Conservation (phyloP, 2,329 filamentous ascomycete genomes). For the Alternaria dauci region DNA sequence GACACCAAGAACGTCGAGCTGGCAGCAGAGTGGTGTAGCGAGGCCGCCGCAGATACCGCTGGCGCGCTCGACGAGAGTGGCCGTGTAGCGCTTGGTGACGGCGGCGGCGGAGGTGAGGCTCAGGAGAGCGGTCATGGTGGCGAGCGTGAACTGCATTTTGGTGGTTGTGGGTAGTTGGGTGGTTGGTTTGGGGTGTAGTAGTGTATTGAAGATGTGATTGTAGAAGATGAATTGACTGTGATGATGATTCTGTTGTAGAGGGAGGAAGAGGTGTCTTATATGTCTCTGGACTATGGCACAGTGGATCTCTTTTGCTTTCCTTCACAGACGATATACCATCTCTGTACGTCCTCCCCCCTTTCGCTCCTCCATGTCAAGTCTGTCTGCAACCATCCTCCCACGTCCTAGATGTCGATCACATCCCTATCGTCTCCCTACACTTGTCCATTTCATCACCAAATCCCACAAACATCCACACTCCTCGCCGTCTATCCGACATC, state of each 20-base stretch:
- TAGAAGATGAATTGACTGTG: slow-evolving; percentile 4
- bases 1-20: slow-evolving; percentile 26
- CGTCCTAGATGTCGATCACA: too few species aligned
- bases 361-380: too few species aligned
- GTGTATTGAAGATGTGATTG: not conserved
- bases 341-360: too few species aligned
- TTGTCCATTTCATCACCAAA: not conserved
- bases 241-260: not conserved
- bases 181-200: not conserved
- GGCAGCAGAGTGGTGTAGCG: slow-evolving; percentile 28
- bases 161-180: not conserved
- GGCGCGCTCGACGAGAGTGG: slow-evolving; percentile 6
- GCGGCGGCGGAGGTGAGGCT: slow-evolving; percentile 22
- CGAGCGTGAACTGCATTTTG: slow-evolving; percentile 25
- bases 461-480: not conserved
- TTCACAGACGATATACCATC: too few species aligned
- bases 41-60: slow-evolving; percentile 25
- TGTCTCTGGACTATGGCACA: too few species aligned
- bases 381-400: too few species aligned
- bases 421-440: too few species aligned
- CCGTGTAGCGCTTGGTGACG: slow-evolving; percentile 3
- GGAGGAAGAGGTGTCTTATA: too few species aligned
- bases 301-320: too few species aligned
- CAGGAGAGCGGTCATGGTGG: slow-evolving; percentile 21
- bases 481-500: not conserved